Conservation (phyloP, 305 asterid species). For the Striga hermonthica region DNA sequence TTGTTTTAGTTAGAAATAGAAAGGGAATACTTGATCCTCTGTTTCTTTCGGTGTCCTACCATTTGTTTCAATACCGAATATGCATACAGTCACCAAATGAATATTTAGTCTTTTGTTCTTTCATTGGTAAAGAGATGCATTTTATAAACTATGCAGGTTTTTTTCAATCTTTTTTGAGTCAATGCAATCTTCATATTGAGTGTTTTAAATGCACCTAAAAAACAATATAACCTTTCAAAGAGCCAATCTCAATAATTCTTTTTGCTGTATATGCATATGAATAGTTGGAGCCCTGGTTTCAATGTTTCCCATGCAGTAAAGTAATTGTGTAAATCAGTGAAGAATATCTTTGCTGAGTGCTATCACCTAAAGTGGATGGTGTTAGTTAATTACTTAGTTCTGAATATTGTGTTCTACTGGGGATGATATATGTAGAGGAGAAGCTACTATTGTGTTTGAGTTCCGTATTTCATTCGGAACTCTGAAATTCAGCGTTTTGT, state of each 20-base stretch:
- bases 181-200: constrained; percentile 6
- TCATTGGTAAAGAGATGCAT: constrained; percentile 6
- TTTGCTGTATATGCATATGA: too few species aligned
- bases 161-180: neutral
- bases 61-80: constrained; percentile 15
- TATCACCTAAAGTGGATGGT: neutral
- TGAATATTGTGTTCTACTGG: neutral
- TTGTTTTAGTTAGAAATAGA: constrained; percentile 24
- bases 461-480: too few species aligned
- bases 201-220: constrained; percentile 11
- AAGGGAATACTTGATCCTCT: constrained; percentile 21
- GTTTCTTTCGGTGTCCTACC: constrained; percentile 15
- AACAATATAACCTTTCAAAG: constrained; percentile 1
- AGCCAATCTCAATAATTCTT: neutral
- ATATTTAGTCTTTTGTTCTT: constrained; percentile 7
- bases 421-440: neutral
- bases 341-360: constrained; percentile 11
- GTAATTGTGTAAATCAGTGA: constrained; percentile 6
- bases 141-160: constrained; percentile 3
- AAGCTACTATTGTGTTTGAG: too few species aligned
- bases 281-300: constrained; percentile 4
- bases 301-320: constrained; percentile 17
- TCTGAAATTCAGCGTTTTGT: too few species aligned
- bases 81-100: constrained; percentile 12
- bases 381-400: neutral